Base-by-base conservation (phyloP, 2,329 filamentous ascomycete genomes). In the Phialocephala subalpina region DNA sequence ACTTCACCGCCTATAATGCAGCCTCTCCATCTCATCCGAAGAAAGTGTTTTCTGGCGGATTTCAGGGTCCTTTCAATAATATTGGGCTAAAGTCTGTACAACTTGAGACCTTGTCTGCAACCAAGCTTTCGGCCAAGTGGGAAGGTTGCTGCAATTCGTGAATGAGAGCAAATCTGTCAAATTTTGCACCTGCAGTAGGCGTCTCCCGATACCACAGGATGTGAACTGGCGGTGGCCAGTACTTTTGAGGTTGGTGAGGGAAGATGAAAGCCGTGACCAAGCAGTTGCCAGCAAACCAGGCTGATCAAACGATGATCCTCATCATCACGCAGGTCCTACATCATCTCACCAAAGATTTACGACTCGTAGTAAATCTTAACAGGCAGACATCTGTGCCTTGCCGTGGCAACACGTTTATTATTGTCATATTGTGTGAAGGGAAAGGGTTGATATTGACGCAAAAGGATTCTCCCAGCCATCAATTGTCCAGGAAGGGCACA, bases 271-370 rank as follows among this genome's bases (percentile, higher is more conserved):
- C 12, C 29, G 29, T 57, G 55, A 52, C 47, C 42, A 52, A 53
- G 38, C 20, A 53, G 42, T 18, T 53, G 45, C 29, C 45, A 25
- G 20, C 20, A 49, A 61, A 33, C 29, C 53, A 27, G 58, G 58
- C 42, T 36, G 42, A 53, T 61, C 58, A 40, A 61, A 47, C 45
- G 58, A 61, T 22, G 58, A 61, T 61, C 58, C 47, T 52, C 38
- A 61, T 49, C 29, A 42, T 52, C 45, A 38, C 58, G 49, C 49
- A 53, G 49, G 49, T 53, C 49, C 49, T 52, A 52, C 58, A 52
- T 53, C 58, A 61, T 61, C 47, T 53, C 40, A 49, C 58, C 52
- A 29, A n/a, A 16, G 45, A 36, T 22, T 42, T n/a, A 25, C 45
- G 45, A 38, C 57, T 20, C 35, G 33, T 36, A 14, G n/a, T n/a